A percentile compares a stretch with the other conserved stretches of the same genome.
phyloP scores from a whole-genome alignment of 495 filamentous ascomycete species.

The Letharia lupina region DNA sequence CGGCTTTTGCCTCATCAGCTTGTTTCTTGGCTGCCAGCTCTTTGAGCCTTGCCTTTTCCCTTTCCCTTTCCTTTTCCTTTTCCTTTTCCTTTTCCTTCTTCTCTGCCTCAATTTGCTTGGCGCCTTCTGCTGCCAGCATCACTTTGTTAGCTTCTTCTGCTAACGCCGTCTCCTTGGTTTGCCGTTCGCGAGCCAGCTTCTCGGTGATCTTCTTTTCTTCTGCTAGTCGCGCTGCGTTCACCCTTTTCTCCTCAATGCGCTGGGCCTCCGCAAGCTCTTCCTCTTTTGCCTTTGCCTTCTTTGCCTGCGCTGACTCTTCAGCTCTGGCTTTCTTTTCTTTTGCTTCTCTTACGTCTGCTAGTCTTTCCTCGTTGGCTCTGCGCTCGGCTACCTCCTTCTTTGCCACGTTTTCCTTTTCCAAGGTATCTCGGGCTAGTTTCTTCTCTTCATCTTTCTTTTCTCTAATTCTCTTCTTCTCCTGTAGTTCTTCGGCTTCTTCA shows the following conservation, averaged over 20 bases:
- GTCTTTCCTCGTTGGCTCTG: neutral
- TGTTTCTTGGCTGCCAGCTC: neutral
- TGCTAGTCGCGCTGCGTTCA: neutral
- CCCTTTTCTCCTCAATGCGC: neutral
- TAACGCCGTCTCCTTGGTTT: conserved; percentile 8
- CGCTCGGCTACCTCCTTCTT: neutral
- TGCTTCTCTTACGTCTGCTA: too few species aligned
- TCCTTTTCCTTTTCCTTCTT: neutral
- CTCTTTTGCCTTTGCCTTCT: neutral
- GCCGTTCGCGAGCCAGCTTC: neutral
- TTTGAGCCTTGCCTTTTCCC: conserved; percentile 2
- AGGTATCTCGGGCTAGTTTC: neutral
- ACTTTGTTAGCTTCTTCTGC: conserved; percentile 16
- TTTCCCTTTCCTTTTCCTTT: conserved; percentile 8
- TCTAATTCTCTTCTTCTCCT: neutral
- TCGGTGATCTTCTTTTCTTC: neutral
- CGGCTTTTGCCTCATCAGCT: conserved; percentile 1
- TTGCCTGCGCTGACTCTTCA: neutral
- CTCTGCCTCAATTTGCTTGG: conserved; percentile 19
- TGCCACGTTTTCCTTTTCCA: neutral
- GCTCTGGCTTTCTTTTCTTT: neutral
- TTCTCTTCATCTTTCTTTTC: neutral
- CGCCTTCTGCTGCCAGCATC: conserved; percentile 17
- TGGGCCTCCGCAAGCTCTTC: neutral
- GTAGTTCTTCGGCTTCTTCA: neutral